These are phyloP conservation scores for Amauroascus verrucosus DNA, from an alignment of 2,329 filamentous ascomycete species.

Conservation along the genomic window DNA sequence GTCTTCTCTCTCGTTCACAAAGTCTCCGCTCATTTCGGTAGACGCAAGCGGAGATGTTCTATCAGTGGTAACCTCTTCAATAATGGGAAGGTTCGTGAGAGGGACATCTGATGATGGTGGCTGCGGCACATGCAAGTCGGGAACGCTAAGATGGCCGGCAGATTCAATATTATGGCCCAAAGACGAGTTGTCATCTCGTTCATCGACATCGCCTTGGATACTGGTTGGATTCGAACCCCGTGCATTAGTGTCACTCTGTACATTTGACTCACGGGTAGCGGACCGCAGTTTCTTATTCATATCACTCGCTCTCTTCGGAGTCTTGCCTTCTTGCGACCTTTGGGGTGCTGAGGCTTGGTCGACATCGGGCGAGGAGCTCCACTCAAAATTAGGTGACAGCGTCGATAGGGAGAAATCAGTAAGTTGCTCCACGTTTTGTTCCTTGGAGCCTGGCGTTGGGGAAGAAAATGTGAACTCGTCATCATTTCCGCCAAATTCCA, in stretches of 20 bases:
- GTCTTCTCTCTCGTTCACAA: not conserved
- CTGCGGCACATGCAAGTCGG: not conserved
- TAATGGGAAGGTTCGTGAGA: not conserved
- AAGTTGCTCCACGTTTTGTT: slow-evolving; percentile 1
- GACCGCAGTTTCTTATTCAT: not conserved
- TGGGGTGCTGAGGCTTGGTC: not conserved
- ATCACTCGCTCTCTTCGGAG: not conserved
- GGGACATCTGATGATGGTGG: not conserved
- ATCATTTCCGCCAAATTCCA: slow-evolving; percentile 31
- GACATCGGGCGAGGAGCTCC: slow-evolving; percentile 9
- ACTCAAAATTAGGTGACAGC: slow-evolving; percentile 12
- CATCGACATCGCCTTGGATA: not conserved
- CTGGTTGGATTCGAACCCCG: not conserved
- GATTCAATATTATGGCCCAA: not conserved
- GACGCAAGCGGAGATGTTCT: not conserved
- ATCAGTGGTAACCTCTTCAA: not conserved
- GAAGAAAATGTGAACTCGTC: slow-evolving; percentile 43
- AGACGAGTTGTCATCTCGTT: not conserved
- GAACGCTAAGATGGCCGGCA: not conserved
- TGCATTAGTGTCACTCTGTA: not conserved
- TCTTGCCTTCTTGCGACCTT: not conserved
- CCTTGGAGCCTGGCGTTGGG: slow-evolving; percentile 40
- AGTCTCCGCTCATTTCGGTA: not conserved
- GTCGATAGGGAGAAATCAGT: slow-evolving; percentile 10
- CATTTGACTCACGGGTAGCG: not conserved